Evolutionary conservation across 1,139 yeast species (phyloP), one percentile per base, ranked within the genome.

Genomic region (Scheffersomyces titani): DNA sequence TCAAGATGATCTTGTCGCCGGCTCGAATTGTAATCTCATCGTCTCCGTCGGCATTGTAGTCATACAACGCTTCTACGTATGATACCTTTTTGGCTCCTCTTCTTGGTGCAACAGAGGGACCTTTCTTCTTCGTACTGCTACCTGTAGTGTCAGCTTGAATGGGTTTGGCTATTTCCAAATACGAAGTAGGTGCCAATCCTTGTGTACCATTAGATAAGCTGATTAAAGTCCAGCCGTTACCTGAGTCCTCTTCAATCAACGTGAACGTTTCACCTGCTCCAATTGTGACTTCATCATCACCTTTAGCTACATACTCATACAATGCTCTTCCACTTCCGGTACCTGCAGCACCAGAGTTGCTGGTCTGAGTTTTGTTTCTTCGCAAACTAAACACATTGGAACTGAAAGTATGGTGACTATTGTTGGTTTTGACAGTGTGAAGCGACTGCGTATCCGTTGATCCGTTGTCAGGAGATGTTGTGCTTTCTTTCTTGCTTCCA

Each of bases 201-300:
- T 75, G 75, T 11, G 71, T 68, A 59, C 62, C 89, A 78, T 54
- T 76, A 63, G 52, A 71, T 54, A 56, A 76, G 71, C 55, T 72
- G 61, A 64, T 88, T 84, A 63, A 74, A 0, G 97, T 88, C 99
- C 99, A 96, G 0, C 99, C 99, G 6, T 94, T 87, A 0, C 98
- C 98, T 63, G 90, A 94, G 70, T 94, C 98, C 3, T 76, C 76
- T 53, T 84, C 86, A 0, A 89, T 59, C 2, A 94, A 80, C 4
- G 73, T 74, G 47, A 93, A 72, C 4, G 73, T 67, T 51, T 90
- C 96, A 6, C 96, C 93, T 0, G 84, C 83, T 7, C 66, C 60
- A 1, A 94, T 74, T 2, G 85, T 72, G 1, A 87, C 74, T 71
- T 94, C 99, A 66, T 92, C 98, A 44, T 79, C 84, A 4, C 92